Base-by-base conservation (phyloP, 2,329 filamentous ascomycete genomes). In the Venturia asperata region DNA sequence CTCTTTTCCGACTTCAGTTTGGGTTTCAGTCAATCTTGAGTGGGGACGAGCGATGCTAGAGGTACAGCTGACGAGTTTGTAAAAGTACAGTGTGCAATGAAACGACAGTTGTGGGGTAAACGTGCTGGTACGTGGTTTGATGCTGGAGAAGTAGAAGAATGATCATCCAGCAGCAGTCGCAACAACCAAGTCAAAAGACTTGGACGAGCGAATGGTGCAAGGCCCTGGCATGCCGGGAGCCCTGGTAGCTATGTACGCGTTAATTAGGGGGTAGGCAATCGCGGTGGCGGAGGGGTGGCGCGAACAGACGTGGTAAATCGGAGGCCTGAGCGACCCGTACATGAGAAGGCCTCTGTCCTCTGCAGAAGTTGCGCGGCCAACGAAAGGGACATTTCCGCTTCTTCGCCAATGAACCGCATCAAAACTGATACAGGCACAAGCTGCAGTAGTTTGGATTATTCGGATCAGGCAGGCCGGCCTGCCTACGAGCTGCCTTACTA, bases 171-270 rank as follows among this genome's bases (percentile, higher is more conserved):
- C 27, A 37, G 52, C 47, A 52, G 52, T 37, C 17, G 52, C 52
- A n/a, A 17, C 47, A 52, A 58, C 52, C 52, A 58, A 37, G 30
- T 58, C 52, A 27, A 58, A 21, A 24, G 30, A 39, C 52, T 58
- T 37, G 52, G 52, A 58, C 52, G 52, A 37, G 30, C 52, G 52
- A 58, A 58, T 37, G 52, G 30, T 7, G 30, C 27, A 37, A 37
- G 1, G 52, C 27, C 30, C 30, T 58, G 52, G 27, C 52, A 11
- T 37, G 52, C 52, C 11, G 27, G 52, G 52, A 58, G 52, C 52
- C 52, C 52, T 58, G 52, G 52, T 27, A 58, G 52, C 52, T 58
- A 58, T 58, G 52, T 37, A 58, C 52, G 37, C 27, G 30, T 58
- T 58, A n/a, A 58, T 58, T 34, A n/a, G 52, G 52, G 52, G 30